phyloP scores from a whole-genome alignment of 2,329 filamentous ascomycete species.

The Aureobasidium zeae region DNA sequence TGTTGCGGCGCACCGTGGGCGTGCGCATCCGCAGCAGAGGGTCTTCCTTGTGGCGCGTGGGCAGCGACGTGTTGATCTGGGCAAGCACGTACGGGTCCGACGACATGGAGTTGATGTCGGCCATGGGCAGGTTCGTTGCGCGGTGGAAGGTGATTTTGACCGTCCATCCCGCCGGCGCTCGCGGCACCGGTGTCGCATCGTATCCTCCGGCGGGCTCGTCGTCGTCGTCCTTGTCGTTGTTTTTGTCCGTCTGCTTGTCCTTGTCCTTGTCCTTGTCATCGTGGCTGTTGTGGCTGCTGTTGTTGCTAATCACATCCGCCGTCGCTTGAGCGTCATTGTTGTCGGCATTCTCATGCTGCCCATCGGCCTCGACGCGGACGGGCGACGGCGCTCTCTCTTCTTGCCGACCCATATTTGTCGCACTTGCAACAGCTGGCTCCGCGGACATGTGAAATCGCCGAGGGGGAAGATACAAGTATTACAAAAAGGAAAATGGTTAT shows the following conservation, averaged over 20 bases:
- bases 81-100: conserved; percentile 78
- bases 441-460: conserved; percentile 10
- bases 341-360: too few species aligned
- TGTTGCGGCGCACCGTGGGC: conserved; percentile 60
- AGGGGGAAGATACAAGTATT: too few species aligned
- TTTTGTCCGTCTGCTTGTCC: conserved; percentile 6
- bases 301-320: too few species aligned
- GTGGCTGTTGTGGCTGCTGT: not conserved
- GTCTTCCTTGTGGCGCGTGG: conserved; percentile 76
- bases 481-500: too few species aligned
- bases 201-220: conserved; percentile 62
- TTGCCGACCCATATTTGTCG: not conserved
- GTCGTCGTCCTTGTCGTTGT: conserved; percentile 21
- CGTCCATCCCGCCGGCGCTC: conserved; percentile 69
- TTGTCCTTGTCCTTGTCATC: not conserved
- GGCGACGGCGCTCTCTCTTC: not conserved
- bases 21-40: conserved; percentile 66
- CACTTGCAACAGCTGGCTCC: not conserved
- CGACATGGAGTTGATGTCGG: conserved; percentile 66
- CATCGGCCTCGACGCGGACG: not conserved
- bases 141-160: conserved; percentile 75
- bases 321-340: not conserved
- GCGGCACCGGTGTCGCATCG: conserved; percentile 67
- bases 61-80: conserved; percentile 62
- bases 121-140: conserved; percentile 71